Evolutionary conservation across 176 grass and related monocot species (phyloP).

Genomic region (maize (Zea mays)): DNA sequence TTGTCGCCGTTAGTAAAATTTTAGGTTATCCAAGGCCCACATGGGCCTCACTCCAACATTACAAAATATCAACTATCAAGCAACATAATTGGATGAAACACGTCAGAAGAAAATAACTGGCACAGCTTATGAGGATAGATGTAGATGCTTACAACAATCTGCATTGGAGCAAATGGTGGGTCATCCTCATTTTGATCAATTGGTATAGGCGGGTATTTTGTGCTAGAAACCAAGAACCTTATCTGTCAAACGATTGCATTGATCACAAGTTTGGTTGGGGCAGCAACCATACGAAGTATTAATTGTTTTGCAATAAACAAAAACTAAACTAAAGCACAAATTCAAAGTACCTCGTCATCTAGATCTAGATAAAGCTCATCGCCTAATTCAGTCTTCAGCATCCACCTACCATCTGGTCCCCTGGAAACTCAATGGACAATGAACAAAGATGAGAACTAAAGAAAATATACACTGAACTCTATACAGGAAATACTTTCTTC

Average conservation of each 20-base stretch:
- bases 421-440: conserved; percentile 35
- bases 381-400: conserved; percentile 45
- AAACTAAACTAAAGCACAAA: not conserved
- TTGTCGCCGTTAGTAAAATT: not conserved
- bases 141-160: conserved; percentile 61
- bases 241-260: conserved; percentile 55
- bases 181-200: conserved; percentile 76
- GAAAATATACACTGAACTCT: conserved; percentile 17
- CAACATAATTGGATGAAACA: not conserved
- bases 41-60: not conserved
- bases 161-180: conserved; percentile 82
- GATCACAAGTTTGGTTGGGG: conserved; percentile 13
- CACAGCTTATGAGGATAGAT: not conserved
- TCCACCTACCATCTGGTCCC: conserved; percentile 74
- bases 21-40: not conserved
- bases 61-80: not conserved
- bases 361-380: conserved; percentile 69
- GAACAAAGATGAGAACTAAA: conserved; percentile 25
- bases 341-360: conserved; percentile 74
- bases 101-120: not conserved
- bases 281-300: not conserved
- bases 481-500: conserved; percentile 3
- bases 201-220: conserved; percentile 81
- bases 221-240: conserved; percentile 70
- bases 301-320: conserved; percentile 1